A percentile compares a stretch with the other conserved stretches of the same genome.
These are phyloP conservation scores for Eurotiales sp. DNA, from an alignment of 2,329 filamentous ascomycete species.

Conservation along the genomic window DNA sequence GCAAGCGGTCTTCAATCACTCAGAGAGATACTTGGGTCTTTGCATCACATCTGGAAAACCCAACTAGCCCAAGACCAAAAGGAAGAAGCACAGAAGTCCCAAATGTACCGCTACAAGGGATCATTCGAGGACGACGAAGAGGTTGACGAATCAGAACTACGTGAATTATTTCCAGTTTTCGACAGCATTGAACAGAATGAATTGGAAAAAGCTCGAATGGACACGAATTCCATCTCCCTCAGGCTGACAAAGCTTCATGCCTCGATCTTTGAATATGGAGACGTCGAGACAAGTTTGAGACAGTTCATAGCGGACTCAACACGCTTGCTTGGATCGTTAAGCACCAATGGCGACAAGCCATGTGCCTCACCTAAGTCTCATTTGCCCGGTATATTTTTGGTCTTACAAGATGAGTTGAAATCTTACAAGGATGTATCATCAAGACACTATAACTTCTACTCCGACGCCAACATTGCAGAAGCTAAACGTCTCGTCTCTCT, in stretches of 20 bases:
- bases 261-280: slow-evolving; percentile 35
- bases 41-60: slow-evolving; percentile 77
- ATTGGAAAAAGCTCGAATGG: slow-evolving; percentile 26
- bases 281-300: slow-evolving; percentile 28
- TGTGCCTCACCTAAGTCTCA: slow-evolving; percentile 47
- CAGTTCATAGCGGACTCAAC: slow-evolving; percentile 34
- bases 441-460: slow-evolving; percentile 80
- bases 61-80: slow-evolving; percentile 73
- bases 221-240: slow-evolving; percentile 56
- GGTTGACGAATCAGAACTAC: slow-evolving; percentile 68
- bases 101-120: slow-evolving; percentile 80
- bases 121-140: slow-evolving; percentile 73
- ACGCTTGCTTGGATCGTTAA: slow-evolving; percentile 32
- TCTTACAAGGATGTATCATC: slow-evolving; percentile 43
- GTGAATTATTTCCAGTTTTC: slow-evolving; percentile 76
- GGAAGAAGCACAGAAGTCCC: slow-evolving; percentile 67
- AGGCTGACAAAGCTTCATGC: slow-evolving; percentile 60
- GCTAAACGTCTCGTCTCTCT: slow-evolving; percentile 68
- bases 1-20: slow-evolving; percentile 51
- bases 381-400: slow-evolving; percentile 63
- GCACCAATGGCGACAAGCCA: slow-evolving; percentile 21
- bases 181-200: slow-evolving; percentile 49
- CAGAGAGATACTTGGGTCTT: slow-evolving; percentile 64
- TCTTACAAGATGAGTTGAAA: slow-evolving; percentile 59
- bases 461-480: slow-evolving; percentile 71